Percentiles rank a stretch among this genome's conserved stretches.
Conservation (phyloP, 106 monocot genomes). For the Agapanthus africanus region DNA sequence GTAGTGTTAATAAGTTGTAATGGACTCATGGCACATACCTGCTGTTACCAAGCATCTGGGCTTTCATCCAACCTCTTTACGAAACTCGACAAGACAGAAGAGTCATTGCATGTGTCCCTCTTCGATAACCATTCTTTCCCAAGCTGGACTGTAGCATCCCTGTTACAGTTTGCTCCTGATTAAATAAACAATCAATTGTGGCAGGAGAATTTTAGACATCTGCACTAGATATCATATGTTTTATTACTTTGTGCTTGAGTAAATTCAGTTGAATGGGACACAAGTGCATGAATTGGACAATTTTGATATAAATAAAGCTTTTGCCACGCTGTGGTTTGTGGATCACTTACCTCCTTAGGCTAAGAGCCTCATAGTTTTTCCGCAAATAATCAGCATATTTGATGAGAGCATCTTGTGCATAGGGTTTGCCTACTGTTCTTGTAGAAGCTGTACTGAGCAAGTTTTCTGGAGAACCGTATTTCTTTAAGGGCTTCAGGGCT, state of each 20-base stretch:
- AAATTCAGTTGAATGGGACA: not conserved
- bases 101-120: conserved; percentile 58
- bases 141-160: conserved; percentile 63
- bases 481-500: conserved; percentile 80
- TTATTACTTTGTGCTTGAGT: not conserved
- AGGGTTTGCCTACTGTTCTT: conserved; percentile 80
- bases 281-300: not conserved
- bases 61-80: conserved; percentile 25
- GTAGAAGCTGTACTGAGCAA: conserved; percentile 63
- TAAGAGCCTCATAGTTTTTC: conserved; percentile 74
- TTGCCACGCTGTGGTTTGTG: not conserved
- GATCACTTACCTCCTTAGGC: conserved; percentile 70
- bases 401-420: conserved; percentile 86
- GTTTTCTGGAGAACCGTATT: conserved; percentile 79
- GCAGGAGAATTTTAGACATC: not conserved
- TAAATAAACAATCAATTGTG: not conserved
- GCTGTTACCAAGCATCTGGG: conserved; percentile 9
- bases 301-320: conserved; percentile 2
- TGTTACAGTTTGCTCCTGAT: conserved; percentile 14
- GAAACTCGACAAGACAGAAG: conserved; percentile 41
- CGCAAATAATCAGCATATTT: conserved; percentile 84
- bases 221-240: not conserved
- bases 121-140: conserved; percentile 66
- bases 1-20: not conserved
- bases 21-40: conserved; percentile 12